Base-by-base conservation (phyloP, 805 yeast genomes). In the Saccharomycopsis fermentans region DNA sequence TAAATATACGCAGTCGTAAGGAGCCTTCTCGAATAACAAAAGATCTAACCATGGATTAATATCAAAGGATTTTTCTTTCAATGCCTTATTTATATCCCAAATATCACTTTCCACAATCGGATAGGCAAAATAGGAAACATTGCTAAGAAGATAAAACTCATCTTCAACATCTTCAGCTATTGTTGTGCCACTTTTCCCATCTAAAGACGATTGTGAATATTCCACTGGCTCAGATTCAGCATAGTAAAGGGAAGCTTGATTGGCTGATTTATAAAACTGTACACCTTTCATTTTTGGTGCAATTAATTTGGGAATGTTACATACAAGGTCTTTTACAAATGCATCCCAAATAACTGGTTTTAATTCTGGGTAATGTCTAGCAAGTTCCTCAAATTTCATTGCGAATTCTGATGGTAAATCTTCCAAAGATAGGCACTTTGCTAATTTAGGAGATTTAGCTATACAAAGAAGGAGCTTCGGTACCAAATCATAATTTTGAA, bases 311-410 rank as follows among this genome's bases (percentile, higher is more conserved):
- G 86, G 81, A 8, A 82, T 67, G 8, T 72, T 69, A 27, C 73
- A 69, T 0, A 84, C 72, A n/a, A 84, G 63, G 0, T 65, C 63
- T 1, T 74, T 70, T 53, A 83, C 71, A 21, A 43, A 43, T 55
- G 81, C 80, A 2, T 74, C 70, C 55, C 81, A 69, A 24, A 90
- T 81, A 0, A 71, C 65, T 0, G 86, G 83, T 55, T 86, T 82
- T 60, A 90, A 73, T 1, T 78, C 81, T 1, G 96, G 88, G 66
- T 87, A 89, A 67, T 91, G 97, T 66, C 96, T 79, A 1, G 87
- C 83, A 54, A 90, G 71, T 64, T 88, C 95, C 67, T 90, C 96
- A 64, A 90, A 76, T 0, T 85, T 77, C 29, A 79, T 73, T 1
- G 95, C 96, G 17, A 88, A 67, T 34, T 76, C 75, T 14, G 78